A percentile compares a stretch with the other conserved stretches of the same genome.
phyloP scores from a whole-genome alignment of 2,329 filamentous ascomycete genomes.

The Diaporthe citrichinensis region DNA sequence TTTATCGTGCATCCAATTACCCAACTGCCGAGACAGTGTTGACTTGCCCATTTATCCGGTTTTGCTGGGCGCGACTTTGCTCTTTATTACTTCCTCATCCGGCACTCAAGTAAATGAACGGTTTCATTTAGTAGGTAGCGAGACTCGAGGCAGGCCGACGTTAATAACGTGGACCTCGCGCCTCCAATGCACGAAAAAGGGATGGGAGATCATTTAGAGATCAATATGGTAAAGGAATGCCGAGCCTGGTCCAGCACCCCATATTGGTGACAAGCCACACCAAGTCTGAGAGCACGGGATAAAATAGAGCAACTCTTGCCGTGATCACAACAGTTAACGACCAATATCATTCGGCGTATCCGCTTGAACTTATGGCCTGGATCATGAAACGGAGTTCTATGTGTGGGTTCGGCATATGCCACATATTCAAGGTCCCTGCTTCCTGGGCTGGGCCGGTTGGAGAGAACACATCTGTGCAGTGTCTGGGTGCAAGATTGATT shows the following conservation, averaged over 20 bases:
- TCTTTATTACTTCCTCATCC: neutral
- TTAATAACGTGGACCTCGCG: neutral
- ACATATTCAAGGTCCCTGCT: neutral
- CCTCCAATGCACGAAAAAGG: no score
- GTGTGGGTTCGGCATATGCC: neutral
- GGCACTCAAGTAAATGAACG: neutral
- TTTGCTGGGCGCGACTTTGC: neutral
- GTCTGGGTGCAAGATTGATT: no score
- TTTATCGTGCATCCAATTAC: slow-evolving; percentile 12
- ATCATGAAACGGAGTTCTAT: neutral
- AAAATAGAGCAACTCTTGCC: neutral
- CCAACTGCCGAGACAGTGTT: slow-evolving; percentile 23
- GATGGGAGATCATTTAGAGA: neutral
- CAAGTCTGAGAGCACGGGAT: slow-evolving; percentile 2
- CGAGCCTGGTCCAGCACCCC: neutral
- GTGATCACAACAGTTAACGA: neutral
- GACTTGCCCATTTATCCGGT: slow-evolving; percentile 13
- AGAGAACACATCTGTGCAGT: no score
- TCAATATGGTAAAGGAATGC: neutral
- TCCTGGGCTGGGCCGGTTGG: neutral
- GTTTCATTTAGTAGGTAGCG: neutral
- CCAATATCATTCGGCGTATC: neutral
- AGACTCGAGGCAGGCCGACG: neutral
- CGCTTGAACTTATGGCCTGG: neutral
- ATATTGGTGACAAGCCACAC: neutral